A percentile compares a stretch with the other conserved stretches of the same genome.
phyloP scores from a whole-genome alignment of 306 rosid genomes.

The Gleditsia sinensis region DNA sequence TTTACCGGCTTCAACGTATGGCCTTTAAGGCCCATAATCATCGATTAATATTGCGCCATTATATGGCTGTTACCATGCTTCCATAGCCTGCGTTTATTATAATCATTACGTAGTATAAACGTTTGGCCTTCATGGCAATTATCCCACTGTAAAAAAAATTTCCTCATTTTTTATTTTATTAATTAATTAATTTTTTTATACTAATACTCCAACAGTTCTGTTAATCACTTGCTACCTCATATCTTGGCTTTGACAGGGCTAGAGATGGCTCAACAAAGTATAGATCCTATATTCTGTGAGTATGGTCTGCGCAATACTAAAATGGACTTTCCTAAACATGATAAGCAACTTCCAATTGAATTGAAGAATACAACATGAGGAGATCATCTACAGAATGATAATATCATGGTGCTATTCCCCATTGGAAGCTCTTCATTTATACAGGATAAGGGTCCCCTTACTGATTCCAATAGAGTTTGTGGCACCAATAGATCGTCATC shows the following conservation, averaged over 20 bases:
- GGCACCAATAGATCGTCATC: conserved; percentile 63
- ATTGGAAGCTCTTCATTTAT: conserved; percentile 48
- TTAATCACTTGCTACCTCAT: background rate
- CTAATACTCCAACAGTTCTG: too few relatives aligned
- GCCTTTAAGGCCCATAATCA: too few relatives aligned
- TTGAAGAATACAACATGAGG: conserved; percentile 64
- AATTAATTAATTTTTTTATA: too few relatives aligned
- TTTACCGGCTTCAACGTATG: too few relatives aligned
- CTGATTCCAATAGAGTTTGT: conserved; percentile 55
- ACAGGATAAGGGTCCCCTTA: conserved; percentile 54
- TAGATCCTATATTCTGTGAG: conserved; percentile 57
- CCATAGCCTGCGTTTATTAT: too few relatives aligned
- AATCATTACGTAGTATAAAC: too few relatives aligned
- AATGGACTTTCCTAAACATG: conserved; percentile 52
- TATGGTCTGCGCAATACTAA: conserved; percentile 57
- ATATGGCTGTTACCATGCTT: too few relatives aligned
- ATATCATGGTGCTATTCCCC: conserved; percentile 47
- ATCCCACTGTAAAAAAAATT: too few relatives aligned
- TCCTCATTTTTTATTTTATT: too few relatives aligned
- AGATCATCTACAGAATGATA: conserved; percentile 69
- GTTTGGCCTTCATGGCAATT: too few relatives aligned
- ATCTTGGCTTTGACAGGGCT: conserved; percentile 24
- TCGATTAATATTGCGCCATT: too few relatives aligned
- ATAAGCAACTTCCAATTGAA: conserved; percentile 51
- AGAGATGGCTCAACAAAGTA: conserved; percentile 64